phyloP scores from a whole-genome alignment of 108 stramenopile genomes.

The Schizochytrium sp. region DNA sequence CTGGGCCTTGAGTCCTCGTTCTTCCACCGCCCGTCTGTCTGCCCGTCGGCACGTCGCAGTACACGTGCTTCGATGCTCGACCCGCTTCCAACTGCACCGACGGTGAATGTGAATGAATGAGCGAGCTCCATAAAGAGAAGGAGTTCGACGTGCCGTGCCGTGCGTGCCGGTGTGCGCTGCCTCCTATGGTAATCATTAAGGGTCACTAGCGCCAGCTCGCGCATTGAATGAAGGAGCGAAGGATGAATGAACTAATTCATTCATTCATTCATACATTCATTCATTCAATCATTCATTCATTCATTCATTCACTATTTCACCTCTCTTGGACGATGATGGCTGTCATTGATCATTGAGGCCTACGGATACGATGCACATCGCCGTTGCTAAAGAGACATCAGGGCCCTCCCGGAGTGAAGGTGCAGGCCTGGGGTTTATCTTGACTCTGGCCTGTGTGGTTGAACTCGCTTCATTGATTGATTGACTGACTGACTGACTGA shows the following conservation, averaged over 20 bases:
- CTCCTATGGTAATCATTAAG: not conserved
- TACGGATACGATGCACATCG: not conserved
- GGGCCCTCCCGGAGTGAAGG: not conserved
- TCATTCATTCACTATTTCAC: not conserved
- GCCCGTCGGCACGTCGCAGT: too few species aligned
- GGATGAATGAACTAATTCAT: not conserved
- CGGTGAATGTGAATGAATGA: too few species aligned
- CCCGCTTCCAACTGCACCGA: too few species aligned
- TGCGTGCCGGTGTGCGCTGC: too few species aligned
- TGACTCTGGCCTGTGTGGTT: not conserved
- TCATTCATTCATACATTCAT: constrained; percentile 3
- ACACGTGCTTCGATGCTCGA: too few species aligned
- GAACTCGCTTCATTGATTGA: too few species aligned
- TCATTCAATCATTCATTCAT: not conserved
- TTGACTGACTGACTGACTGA: too few species aligned
- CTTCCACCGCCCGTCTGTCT: too few species aligned
- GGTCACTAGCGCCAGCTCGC: not conserved
- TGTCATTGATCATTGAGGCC: not conserved
- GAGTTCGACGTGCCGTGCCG: too few species aligned
- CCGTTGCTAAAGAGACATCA: not conserved
- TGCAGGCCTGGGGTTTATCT: not conserved
- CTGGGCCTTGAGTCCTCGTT: too few species aligned
- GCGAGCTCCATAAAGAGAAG: too few species aligned
- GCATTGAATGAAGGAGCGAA: not conserved
- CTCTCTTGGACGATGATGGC: not conserved